Base-by-base conservation (phyloP, 2,329 filamentous ascomycete genomes). In the Lizonia empirigonia region DNA sequence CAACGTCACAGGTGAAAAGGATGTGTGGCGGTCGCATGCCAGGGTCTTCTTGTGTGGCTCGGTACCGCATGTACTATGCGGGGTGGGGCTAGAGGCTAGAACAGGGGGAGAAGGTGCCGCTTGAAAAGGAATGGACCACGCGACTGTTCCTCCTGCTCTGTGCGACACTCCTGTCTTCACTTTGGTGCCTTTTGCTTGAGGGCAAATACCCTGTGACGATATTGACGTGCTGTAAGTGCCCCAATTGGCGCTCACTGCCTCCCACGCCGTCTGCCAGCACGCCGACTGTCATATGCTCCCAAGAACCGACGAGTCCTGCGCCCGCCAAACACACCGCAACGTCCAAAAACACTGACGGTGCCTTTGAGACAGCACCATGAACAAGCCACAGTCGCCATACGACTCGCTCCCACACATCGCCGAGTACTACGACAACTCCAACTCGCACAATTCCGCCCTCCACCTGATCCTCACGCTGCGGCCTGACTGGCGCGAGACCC, bases 401-500 rank as follows among this genome's bases (percentile, higher is more conserved):
- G 69, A 72, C 34, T 65, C 69, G 42, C 63, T 74, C 29, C 66
- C 75, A 56, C 78, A 82, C 76, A 89, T 97, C 51, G 83, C 90
- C 46, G 81, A 93, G 56, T 83, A 82, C 62, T 97, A 96, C 80
- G 87, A 90, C 74, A 85, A 85, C 73, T 78, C 83, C 61, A 85
- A 95, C 70, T 88, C 89, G 23, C 84, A 93, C 59, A 80, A 84
- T 50, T 95, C 93, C 16, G 93, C 92, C 44, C 80, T 89, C 55
- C 83, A 83, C 58, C 84, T 99, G 58, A 86, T 97, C 65, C 80
- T 91, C 62, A 83, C 89, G 22, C 80, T 97, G 55, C 84, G 87
- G 53, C 92, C 92, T 9, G 85, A 95, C 64, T 99, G 94, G 94
- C 82, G 85, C 61, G 81, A 82, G 38, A 78, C 83, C 27, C 85